Percentiles rank a stretch among this genome's conserved stretches.
Conservation (phyloP, 192 early-diverging fungal species). For the Jimgerdemannia lactiflua region DNA sequence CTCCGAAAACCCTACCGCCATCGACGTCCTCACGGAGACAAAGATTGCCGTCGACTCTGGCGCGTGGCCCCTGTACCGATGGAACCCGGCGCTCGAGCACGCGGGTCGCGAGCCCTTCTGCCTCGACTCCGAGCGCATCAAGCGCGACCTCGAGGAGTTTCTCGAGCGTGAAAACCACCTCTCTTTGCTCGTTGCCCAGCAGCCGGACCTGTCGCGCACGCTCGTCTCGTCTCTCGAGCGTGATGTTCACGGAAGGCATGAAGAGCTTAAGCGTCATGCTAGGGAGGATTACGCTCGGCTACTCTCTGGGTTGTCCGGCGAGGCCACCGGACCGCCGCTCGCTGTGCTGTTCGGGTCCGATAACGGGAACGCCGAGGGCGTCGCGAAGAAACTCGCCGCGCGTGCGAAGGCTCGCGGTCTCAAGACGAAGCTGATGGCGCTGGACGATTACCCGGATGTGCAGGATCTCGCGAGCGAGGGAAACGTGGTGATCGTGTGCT, state of each 20-base stretch:
- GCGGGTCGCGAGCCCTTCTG: conserved; percentile 60
- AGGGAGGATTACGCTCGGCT: conserved; percentile 67
- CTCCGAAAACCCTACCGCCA: conserved; percentile 51
- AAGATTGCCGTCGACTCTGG: conserved; percentile 89
- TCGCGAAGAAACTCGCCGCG: conserved; percentile 79
- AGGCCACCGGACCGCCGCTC: conserved; percentile 67
- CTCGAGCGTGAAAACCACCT: conserved; percentile 83
- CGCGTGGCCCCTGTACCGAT: conserved; percentile 94
- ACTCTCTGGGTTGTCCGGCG: conserved; percentile 56
- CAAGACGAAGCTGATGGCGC: conserved; percentile 67
- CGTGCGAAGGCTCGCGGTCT: conserved; percentile 86
- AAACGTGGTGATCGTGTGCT: conserved; percentile 74
- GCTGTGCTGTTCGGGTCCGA: conserved; percentile 91
- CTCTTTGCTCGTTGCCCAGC: conserved; percentile 67
- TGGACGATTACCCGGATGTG: conserved; percentile 76
- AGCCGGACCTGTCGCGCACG: conserved; percentile 55
- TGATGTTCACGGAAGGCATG: conserved; percentile 59
- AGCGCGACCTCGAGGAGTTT: conserved; percentile 75
- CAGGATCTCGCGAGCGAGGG: conserved; percentile 80
- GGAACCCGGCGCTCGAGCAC: conserved; percentile 71
- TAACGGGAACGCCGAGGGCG: conserved; percentile 80
- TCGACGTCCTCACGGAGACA: conserved; percentile 81
- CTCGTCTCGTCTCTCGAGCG: conserved; percentile 65
- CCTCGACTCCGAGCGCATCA: conserved; percentile 79
- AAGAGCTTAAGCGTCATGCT: conserved; percentile 56